A percentile compares a stretch with the other conserved stretches of the same genome.
phyloP scores from a whole-genome alignment of 306 rosid genomes.

The Inga laurina region DNA sequence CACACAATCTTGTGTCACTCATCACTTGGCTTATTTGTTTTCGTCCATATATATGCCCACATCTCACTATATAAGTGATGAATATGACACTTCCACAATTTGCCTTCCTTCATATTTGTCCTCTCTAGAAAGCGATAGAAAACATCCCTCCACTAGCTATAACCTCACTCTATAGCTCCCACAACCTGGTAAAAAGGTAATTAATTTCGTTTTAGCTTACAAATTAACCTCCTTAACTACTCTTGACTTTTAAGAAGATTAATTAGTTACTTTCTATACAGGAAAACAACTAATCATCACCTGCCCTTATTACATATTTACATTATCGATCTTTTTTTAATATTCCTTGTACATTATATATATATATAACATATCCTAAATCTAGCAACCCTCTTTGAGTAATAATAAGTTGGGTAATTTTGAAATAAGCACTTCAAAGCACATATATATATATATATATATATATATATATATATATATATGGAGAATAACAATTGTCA shows the following conservation, averaged over 20 bases:
- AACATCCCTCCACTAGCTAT: background rate
- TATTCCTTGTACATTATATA: too few species aligned
- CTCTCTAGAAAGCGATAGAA: background rate
- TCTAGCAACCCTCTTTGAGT: too few species aligned
- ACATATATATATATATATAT: too few species aligned
- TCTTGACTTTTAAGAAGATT: too few species aligned
- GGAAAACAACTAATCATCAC: background rate
- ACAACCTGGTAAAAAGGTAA: background rate
- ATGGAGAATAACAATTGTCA: constrained; percentile 9
- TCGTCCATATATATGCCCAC: background rate
- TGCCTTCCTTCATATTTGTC: background rate
- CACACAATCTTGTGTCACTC: background rate
- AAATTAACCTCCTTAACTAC: too few species aligned
- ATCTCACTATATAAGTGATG: background rate
- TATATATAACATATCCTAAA: too few species aligned
- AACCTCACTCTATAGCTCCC: background rate
- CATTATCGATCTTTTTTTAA: too few species aligned
- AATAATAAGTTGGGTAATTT: background rate
- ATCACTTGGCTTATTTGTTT: constrained; percentile 2
- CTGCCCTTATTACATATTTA: too few species aligned
- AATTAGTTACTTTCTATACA: too few species aligned
- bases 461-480: background rate
- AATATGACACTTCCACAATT: background rate
- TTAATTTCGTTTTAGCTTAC: background rate
- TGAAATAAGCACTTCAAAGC: background rate